Conservation (phyloP, 306 rosid genomes). For the Albizia julibrissin region DNA sequence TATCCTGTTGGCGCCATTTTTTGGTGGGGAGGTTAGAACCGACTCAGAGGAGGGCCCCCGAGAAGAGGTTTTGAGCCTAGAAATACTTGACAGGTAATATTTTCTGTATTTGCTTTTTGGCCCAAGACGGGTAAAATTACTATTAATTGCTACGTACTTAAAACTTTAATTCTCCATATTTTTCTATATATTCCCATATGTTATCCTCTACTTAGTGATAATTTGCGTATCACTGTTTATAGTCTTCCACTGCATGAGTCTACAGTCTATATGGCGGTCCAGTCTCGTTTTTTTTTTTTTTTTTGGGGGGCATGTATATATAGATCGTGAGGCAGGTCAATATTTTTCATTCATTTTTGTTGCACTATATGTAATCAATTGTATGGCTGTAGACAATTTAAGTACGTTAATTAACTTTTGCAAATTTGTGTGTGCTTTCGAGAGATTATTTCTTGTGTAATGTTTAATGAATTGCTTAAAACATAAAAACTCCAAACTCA, state of each 20-base stretch:
- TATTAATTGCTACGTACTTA: background rate
- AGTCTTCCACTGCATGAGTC: background rate
- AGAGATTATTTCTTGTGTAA: too few relatives aligned
- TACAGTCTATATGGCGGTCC: background rate
- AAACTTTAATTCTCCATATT: background rate
- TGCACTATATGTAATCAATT: background rate
- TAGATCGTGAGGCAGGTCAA: background rate
- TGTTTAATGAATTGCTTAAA: background rate
- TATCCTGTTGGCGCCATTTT: constrained; percentile 78
- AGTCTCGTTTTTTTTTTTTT: too few relatives aligned
- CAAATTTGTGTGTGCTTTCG: background rate
- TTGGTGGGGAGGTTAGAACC: constrained; percentile 83
- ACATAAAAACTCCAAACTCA: background rate
- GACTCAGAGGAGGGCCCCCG: constrained; percentile 78
- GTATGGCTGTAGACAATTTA: background rate
- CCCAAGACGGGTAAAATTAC: background rate
- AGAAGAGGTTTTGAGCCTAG: constrained; percentile 55
- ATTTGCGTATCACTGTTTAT: background rate
- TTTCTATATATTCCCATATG: background rate
- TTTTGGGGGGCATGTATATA: too few relatives aligned
- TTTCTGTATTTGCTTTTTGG: background rate
- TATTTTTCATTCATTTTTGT: background rate
- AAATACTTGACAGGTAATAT: constrained; percentile 74
- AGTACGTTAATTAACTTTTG: too few relatives aligned
- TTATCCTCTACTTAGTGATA: background rate